These are phyloP conservation scores for Alternaria angustiovoidea DNA, from an alignment of 2,329 filamentous ascomycete genomes.

Conservation along the genomic window DNA sequence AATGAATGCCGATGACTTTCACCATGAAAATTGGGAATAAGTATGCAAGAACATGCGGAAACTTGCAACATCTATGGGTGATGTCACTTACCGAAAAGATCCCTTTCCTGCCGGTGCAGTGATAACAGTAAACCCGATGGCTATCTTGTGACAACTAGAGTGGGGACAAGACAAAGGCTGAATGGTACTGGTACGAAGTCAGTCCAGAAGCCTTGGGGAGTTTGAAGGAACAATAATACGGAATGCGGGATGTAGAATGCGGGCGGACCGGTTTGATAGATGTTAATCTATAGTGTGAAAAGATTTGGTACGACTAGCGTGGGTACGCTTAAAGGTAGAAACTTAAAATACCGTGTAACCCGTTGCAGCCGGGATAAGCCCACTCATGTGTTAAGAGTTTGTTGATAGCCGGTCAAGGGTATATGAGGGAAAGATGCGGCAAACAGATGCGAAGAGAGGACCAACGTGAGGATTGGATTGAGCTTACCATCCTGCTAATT, in stretches of 20 bases:
- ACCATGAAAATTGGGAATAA: neutral
- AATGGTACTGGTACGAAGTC: slow-evolving; percentile 40
- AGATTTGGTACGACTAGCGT: slow-evolving; percentile 46
- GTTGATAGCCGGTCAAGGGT: slow-evolving; percentile 34
- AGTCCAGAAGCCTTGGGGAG: slow-evolving; percentile 24
- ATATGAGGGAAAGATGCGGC: slow-evolving; percentile 41
- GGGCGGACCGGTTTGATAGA: slow-evolving; percentile 48
- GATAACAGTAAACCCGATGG: slow-evolving; percentile 44
- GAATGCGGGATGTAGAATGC: slow-evolving; percentile 22
- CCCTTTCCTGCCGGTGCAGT: slow-evolving; percentile 37
- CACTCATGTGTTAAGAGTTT: slow-evolving; percentile 41
- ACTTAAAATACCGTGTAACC: slow-evolving; percentile 42
- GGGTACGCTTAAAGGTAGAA: slow-evolving; percentile 44
- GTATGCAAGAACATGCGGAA: neutral
- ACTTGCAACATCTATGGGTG: neutral
- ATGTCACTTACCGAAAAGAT: slow-evolving; percentile 44
- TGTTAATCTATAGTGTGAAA: slow-evolving; percentile 50
- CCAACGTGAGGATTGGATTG: slow-evolving; percentile 29
- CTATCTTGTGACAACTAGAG: slow-evolving; percentile 35
- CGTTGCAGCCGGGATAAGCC: slow-evolving; percentile 46
- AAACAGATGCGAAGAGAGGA: neutral
- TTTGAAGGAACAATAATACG: slow-evolving; percentile 2
- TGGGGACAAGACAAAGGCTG: slow-evolving; percentile 43
- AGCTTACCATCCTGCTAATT: slow-evolving; percentile 52
- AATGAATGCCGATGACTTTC: neutral